phyloP scores from a whole-genome alignment of 2,329 filamentous ascomycete genomes.

The Leptographium galeiforme region DNA sequence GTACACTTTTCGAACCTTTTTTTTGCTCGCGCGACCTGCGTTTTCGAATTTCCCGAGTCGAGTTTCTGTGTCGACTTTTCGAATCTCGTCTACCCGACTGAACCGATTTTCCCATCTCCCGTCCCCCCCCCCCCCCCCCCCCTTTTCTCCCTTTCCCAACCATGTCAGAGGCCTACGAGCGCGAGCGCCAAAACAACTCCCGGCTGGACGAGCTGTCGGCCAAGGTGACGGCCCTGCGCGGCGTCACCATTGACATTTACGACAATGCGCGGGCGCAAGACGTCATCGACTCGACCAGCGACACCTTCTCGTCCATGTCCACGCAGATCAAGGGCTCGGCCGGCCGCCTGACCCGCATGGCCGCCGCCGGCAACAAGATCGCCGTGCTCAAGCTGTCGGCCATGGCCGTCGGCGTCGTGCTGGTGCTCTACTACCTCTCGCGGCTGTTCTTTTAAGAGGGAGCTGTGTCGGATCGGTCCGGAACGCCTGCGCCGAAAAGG shows the following conservation, averaged over 20 bases:
- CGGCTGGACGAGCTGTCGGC: conserved; percentile 80
- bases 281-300: conserved; percentile 78
- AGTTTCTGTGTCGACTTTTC: no score
- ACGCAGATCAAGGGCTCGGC: conserved; percentile 76
- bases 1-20: no score
- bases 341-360: conserved; percentile 74
- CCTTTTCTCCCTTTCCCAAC: not conserved
- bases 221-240: conserved; percentile 84
- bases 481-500: no score
- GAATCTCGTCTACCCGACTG: no score
- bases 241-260: conserved; percentile 95
- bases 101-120: not conserved
- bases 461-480: no score
- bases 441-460: conserved; percentile 44
- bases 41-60: no score
- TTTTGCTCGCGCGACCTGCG: no score
- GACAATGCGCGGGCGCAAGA: conserved; percentile 83
- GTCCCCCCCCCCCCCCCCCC: not conserved
- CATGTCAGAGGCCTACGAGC: conserved; percentile 69
- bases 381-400: conserved; percentile 81
- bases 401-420: conserved; percentile 59
- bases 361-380: conserved; percentile 76
- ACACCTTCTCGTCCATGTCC: conserved; percentile 82
- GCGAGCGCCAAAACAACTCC: conserved; percentile 84
- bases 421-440: conserved; percentile 63